Base-by-base conservation (phyloP, 176 grass and related monocot species). In the Pontederia paniculata region DNA sequence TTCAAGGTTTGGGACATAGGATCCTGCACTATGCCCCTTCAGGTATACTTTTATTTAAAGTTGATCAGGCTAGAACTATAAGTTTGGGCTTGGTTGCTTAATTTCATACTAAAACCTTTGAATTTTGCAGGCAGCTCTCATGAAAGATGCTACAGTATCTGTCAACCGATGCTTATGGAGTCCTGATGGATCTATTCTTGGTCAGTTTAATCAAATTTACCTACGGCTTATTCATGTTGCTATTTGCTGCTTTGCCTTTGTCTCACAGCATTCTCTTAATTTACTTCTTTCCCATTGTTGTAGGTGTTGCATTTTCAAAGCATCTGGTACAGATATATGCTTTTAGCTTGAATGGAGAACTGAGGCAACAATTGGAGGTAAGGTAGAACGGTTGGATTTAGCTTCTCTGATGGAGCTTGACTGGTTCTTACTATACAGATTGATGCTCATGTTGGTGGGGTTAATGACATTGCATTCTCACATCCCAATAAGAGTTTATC, bases 381-480 rank as follows among this genome's bases (percentile, higher is more conserved):
- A 54, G 49, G 15, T 54, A 52, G n/a, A 28, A 52, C 11, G 21
- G 42, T 2, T 53, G 48, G 5, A 5, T 37, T 58, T 45, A 45
- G 9, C 23, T 7, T 11, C 13, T 23, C 8, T 28, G 28, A n/a
- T 67, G 17, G 12, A 42, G 63, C 9, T 47, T 52, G 15, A 3
- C 13, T 37, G 21, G 1, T 31, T 48, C 18, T 70, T 15, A 12
- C 10, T 58, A 22, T 45, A n/a, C 41, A 70, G 67, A 70, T 70
- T 49, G 52, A 58, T 17, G 67, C 67, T 19, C 67, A 70, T 70
- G 21, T 48, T 23, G 67, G 67, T 28, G 67, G 67, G 10, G 67
- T 70, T 57, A 70, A 70, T 57, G 67, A 70, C 52, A 70, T 70
- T 58, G 67, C 67, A 13, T 70, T 70, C 48, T 70, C 54, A 15